Conservation (phyloP, 1,284 basidiomycete genomes). For the Cerrena zonata region DNA sequence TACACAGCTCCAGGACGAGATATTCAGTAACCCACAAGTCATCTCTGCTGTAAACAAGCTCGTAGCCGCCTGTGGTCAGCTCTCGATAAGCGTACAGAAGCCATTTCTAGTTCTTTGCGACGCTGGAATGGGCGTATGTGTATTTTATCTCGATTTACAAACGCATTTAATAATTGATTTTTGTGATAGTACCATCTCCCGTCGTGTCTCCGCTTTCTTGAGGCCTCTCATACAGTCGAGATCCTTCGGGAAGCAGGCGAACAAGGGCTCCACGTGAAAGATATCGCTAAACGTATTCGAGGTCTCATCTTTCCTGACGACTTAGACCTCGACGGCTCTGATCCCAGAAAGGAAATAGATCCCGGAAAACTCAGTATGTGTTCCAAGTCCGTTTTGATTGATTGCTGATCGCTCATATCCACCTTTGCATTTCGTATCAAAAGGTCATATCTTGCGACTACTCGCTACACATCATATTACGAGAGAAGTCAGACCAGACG, state of each 20-base stretch:
- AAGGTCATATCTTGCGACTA: slow-evolving; percentile 62
- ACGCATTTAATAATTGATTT: background rate
- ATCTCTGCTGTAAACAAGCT: slow-evolving; percentile 55
- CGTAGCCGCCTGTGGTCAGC: slow-evolving; percentile 61
- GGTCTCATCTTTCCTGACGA: background rate
- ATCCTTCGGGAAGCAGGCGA: slow-evolving; percentile 57
- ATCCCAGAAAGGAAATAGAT: slow-evolving; percentile 28
- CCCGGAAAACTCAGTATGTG: slow-evolving; percentile 44
- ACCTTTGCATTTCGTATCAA: slow-evolving; percentile 19
- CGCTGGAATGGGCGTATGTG: slow-evolving; percentile 56
- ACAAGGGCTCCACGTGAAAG: slow-evolving; percentile 50
- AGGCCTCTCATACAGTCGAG: slow-evolving; percentile 61
- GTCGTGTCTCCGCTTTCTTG: slow-evolving; percentile 61
- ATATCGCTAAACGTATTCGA: slow-evolving; percentile 36
- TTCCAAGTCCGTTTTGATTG: background rate
- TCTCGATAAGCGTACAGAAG: slow-evolving; percentile 53
- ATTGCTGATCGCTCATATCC: slow-evolving; percentile 2
- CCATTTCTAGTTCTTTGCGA: slow-evolving; percentile 66
- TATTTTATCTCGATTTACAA: slow-evolving; percentile 3
- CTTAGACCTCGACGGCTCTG: background rate
- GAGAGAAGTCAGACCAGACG: slow-evolving; percentile 56
- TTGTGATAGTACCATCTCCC: slow-evolving; percentile 58
- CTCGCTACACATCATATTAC: slow-evolving; percentile 69
- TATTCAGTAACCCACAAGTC: slow-evolving; percentile 54
- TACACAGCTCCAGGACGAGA: slow-evolving; percentile 31